These are phyloP conservation scores for Phytomonas sp. DNA, from an alignment of 208 protist genomes.

Conservation along the genomic window DNA sequence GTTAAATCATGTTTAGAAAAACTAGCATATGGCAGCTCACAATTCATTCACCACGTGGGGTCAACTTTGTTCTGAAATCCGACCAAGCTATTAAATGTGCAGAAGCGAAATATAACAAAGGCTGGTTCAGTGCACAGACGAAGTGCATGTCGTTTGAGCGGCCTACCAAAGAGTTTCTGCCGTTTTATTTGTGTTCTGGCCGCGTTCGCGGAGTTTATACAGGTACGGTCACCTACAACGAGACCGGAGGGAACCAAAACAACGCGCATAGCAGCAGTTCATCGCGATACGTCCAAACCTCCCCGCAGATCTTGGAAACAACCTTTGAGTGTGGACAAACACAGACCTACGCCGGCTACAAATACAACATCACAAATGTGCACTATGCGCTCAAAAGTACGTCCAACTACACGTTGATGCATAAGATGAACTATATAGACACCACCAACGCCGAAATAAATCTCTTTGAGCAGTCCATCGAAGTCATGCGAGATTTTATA, in stretches of 20 bases:
- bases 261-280: conserved; percentile 11
- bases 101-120: conserved; percentile 42
- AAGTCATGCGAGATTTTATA: conserved; percentile 48
- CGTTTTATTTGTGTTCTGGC: conserved; percentile 81
- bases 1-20: conserved; percentile 28
- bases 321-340: conserved; percentile 66
- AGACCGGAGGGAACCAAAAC: not conserved
- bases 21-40: conserved; percentile 18
- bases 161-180: conserved; percentile 76
- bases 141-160: conserved; percentile 44
- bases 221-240: conserved; percentile 40
- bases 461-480: conserved; percentile 84
- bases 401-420: conserved; percentile 35
- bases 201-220: conserved; percentile 43
- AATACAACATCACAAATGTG: conserved; percentile 83
- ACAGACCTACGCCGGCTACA: conserved; percentile 86
- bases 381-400: conserved; percentile 55
- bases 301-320: conserved; percentile 43
- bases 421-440: conserved; percentile 55
- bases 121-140: conserved; percentile 58
- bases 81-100: conserved; percentile 41
- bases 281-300: conserved; percentile 27
- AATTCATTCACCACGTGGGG: conserved; percentile 62
- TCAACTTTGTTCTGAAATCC: conserved; percentile 47
- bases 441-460: conserved; percentile 62